phyloP scores from a whole-genome alignment of 148 eudicot genomes.

The Suaeda aralocaspica region DNA sequence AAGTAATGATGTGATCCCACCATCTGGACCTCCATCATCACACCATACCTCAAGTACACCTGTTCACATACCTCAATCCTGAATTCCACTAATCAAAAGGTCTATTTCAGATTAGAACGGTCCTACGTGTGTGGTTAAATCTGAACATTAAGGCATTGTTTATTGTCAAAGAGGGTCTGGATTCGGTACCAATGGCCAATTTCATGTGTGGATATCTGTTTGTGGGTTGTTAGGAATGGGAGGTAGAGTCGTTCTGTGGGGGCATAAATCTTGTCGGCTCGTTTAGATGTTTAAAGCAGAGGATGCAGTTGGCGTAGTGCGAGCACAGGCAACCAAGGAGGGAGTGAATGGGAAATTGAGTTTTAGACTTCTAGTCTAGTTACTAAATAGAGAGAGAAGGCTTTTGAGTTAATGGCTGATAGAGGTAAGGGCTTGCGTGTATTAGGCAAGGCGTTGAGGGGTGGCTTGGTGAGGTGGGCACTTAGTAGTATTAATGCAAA shows the following conservation, averaged over 20 bases:
- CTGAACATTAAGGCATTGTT: not conserved
- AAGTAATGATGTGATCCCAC: constrained; percentile 10
- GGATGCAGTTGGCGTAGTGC: not conserved
- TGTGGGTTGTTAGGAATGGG: not conserved
- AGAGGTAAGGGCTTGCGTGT: no score
- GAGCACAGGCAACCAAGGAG: not conserved
- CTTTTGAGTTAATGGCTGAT: no score
- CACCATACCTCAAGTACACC: not conserved
- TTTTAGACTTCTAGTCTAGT: no score
- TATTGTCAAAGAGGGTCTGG: not conserved
- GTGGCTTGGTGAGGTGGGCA: no score
- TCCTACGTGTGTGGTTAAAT: not conserved
- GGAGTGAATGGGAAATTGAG: not conserved
- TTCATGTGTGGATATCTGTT: not conserved
- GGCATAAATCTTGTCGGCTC: not conserved
- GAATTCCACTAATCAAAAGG: no score
- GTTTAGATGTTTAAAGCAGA: no score
- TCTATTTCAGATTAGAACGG: not conserved
- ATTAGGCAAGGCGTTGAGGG: no score
- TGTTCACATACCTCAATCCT: not conserved
- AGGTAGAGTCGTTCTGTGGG: not conserved
- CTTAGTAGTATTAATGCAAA: no score
- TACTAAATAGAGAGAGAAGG: no score
- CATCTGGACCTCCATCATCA: not conserved
- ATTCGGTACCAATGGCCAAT: not conserved